Evolutionary conservation across 495 filamentous ascomycete species (phyloP), one percentile per base, ranked within the genome.

Genomic region (Trichoderma gamsii): DNA sequence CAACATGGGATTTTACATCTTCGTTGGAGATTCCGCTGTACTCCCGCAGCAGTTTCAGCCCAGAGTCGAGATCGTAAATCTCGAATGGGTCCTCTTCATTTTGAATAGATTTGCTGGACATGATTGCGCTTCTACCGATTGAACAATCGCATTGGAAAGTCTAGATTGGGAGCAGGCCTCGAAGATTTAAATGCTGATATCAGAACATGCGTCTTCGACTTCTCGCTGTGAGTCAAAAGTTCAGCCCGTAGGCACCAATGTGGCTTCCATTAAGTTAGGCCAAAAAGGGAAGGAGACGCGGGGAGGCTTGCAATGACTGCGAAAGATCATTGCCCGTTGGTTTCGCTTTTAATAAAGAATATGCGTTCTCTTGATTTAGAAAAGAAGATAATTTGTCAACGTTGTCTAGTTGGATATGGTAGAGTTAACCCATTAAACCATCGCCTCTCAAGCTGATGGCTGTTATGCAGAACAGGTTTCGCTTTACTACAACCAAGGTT

Each of bases 41-140:
- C 21, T 25, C 29, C 1, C 80, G 71, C 1, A 76, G 49, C 63
- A 73, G 71, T 16, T 72, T 76, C 68, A 72, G 71, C 65, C 65
- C 65, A 18, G 18, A 35, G 6, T 64, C 61, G 27, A 64, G 61
- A 25, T 64, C 51, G 51, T 21, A 56, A 4, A 56, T 25, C 8
- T 56, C 51, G n/a, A 56, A 56, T 56, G 51, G 51, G 21, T 21
- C n/a, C 51, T 56, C 51, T 56, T 23, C 21, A 25, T 56, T 21
- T 56, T n/a, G 51, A 11, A 4, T 6, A 11, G 4, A 15, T 16
- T 56, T n/a, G 51, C n/a, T 56, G n/a, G 51, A 56, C 51, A 56
- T 56, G 9, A n/a, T 23, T 56, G 51, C 51, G n/a, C 13, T 49
- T 49, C n/a, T 38, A 7, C 35, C 7, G 35, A 38, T 4, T 12